Percentiles rank a stretch among this genome's conserved stretches.
Conservation (phyloP, 2,329 filamentous ascomycete species). For the Bipolaris victoriae region DNA sequence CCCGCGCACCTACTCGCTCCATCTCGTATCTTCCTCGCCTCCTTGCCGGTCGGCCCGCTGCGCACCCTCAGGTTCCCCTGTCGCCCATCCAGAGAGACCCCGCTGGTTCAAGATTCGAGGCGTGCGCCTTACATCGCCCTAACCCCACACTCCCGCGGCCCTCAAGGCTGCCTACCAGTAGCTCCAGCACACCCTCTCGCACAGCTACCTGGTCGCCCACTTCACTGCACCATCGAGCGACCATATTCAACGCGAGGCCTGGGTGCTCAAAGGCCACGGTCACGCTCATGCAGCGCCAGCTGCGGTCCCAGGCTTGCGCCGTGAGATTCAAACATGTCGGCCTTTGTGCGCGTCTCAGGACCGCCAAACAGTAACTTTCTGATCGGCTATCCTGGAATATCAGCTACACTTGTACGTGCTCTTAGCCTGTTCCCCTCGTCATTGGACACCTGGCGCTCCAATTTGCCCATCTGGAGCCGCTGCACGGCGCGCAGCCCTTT, state of each 20-base stretch:
- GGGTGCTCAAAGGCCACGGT: slow-evolving; percentile 24
- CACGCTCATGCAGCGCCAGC: slow-evolving; percentile 46
- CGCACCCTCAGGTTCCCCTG: slow-evolving; percentile 16
- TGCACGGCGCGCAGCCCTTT: slow-evolving; percentile 9
- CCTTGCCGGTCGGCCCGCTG: slow-evolving; percentile 16
- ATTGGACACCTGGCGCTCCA: slow-evolving; percentile 10
- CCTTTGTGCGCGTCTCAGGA: slow-evolving; percentile 94
- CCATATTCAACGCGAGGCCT: slow-evolving; percentile 9
- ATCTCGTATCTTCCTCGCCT: slow-evolving; percentile 5
- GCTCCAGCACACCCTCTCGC: slow-evolving; percentile 16
- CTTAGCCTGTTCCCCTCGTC: slow-evolving; percentile 1
- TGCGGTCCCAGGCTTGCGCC: slow-evolving; percentile 44
- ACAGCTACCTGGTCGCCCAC: slow-evolving; percentile 16
- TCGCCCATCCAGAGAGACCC: slow-evolving; percentile 22
- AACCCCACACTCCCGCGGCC: slow-evolving; percentile 31
- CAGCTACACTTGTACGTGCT: slow-evolving; percentile 85
- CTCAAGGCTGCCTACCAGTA: slow-evolving; percentile 27
- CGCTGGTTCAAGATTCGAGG: slow-evolving; percentile 29
- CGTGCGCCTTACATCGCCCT: slow-evolving; percentile 18
- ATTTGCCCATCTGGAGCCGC: neutral
- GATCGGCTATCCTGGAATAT: slow-evolving; percentile 97
- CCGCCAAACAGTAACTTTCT: slow-evolving; percentile 96
- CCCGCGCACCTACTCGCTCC: slow-evolving; percentile 17
- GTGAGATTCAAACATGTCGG: slow-evolving; percentile 57
- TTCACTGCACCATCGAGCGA: slow-evolving; percentile 10